Percentiles rank a stretch among this genome's conserved stretches.
Evolutionary conservation across 78 protist species (phyloP).

Genomic region (Goniomonas avonlea): DNA sequence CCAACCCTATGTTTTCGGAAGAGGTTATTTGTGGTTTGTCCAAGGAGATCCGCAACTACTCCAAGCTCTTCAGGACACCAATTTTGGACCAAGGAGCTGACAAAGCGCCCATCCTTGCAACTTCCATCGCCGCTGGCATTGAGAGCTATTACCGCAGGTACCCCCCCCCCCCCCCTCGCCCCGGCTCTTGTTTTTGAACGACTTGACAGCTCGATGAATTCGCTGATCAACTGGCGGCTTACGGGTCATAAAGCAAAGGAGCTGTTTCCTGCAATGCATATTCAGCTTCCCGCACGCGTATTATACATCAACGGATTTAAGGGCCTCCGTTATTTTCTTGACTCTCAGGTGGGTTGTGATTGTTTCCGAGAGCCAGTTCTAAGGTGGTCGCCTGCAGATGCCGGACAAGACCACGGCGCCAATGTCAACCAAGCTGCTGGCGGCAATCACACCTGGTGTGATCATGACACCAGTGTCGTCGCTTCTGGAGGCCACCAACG

Average conservation of each 20-base stretch:
- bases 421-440: too few relatives aligned
- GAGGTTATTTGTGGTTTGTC: too few relatives aligned
- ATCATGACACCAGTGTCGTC: constrained; percentile 39
- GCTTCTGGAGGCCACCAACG: constrained; percentile 51
- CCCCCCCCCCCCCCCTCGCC: neutral
- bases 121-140: constrained; percentile 33
- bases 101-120: constrained; percentile 14
- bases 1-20: too few relatives aligned
- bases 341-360: neutral
- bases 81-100: too few relatives aligned
- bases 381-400: too few relatives aligned
- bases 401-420: too few relatives aligned
- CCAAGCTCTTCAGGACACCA: too few relatives aligned
- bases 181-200: neutral
- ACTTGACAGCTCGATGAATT: constrained; percentile 14
- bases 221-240: constrained; percentile 24
- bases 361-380: neutral
- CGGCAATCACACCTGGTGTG: constrained; percentile 30
- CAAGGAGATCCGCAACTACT: too few relatives aligned
- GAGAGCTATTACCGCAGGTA: constrained; percentile 41
- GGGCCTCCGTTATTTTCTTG: constrained; percentile 27
- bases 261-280: constrained; percentile 30
- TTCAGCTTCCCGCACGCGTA: constrained; percentile 39
- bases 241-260: neutral
- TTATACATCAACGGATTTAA: constrained; percentile 52